Evolutionary conservation across 108 stramenopile genomes (phyloP).

Genomic region (Aurantiochytrium sp.): DNA sequence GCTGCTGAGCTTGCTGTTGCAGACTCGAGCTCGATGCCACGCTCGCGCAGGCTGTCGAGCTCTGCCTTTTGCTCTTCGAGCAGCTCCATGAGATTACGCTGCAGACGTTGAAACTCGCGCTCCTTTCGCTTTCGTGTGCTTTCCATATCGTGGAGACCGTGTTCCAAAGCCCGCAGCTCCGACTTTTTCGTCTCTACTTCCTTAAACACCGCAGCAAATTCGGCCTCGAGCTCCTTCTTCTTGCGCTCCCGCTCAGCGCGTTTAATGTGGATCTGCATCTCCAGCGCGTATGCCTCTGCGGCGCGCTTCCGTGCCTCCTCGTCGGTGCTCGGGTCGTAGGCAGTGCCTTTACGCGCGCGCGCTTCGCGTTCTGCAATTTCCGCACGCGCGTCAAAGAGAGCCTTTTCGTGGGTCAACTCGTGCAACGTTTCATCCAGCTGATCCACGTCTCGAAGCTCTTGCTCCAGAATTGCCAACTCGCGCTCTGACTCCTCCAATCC

Average conservation of each 20-base stretch:
- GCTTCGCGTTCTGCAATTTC: conserved; percentile 35
- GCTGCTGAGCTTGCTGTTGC: conserved; percentile 42
- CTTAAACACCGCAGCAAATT: conserved; percentile 59
- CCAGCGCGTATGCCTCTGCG: conserved; percentile 74
- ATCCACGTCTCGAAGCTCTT: conserved; percentile 55
- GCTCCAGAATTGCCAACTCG: conserved; percentile 48
- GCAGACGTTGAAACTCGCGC: conserved; percentile 63
- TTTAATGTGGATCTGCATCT: conserved; percentile 77
- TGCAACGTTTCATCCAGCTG: conserved; percentile 50
- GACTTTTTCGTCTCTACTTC: conserved; percentile 65
- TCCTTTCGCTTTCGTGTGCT: conserved; percentile 61
- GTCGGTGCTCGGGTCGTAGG: neutral
- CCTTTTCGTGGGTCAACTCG: conserved; percentile 52
- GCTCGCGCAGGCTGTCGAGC: conserved; percentile 60
- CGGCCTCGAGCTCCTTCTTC: conserved; percentile 70
- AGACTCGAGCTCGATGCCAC: conserved; percentile 48
- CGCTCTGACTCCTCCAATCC: conserved; percentile 63
- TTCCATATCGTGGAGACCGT: conserved; percentile 52
- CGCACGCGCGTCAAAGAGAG: conserved; percentile 36
- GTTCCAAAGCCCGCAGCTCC: conserved; percentile 54
- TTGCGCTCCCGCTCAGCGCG: conserved; percentile 64
- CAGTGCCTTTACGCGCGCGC: neutral
- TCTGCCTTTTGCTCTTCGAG: conserved; percentile 76
- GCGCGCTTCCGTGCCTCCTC: conserved; percentile 52
- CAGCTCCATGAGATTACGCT: conserved; percentile 71